A percentile compares a stretch with the other conserved stretches of the same genome.
Conservation (phyloP, 2,329 filamentous ascomycete genomes). For the Blastomyces percursus region DNA sequence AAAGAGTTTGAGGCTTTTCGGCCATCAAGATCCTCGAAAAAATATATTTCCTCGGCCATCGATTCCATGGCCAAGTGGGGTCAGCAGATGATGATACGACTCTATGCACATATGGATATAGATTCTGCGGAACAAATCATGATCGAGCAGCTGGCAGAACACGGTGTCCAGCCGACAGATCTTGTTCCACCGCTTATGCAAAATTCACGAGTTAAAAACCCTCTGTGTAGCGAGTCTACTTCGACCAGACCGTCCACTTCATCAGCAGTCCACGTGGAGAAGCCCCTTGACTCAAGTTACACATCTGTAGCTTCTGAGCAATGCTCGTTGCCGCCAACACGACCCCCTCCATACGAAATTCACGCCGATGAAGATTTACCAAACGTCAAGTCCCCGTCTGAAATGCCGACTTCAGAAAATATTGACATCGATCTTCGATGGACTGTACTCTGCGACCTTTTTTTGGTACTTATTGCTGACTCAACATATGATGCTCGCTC, state of each 20-base stretch:
- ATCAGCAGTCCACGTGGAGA: constrained; percentile 20
- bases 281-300: constrained; percentile 16
- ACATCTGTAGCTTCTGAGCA: constrained; percentile 27
- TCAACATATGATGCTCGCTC: constrained; percentile 87
- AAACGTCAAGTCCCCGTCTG: constrained; percentile 68
- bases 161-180: constrained; percentile 77
- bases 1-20: constrained; percentile 53
- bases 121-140: constrained; percentile 81
- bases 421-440: constrained; percentile 94
- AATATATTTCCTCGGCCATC: constrained; percentile 54
- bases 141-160: constrained; percentile 92
- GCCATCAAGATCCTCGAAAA: constrained; percentile 55
- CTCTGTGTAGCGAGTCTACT: constrained; percentile 51
- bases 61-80: constrained; percentile 91
- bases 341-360: constrained; percentile 46
- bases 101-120: constrained; percentile 97
- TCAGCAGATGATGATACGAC: constrained; percentile 92
- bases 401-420: constrained; percentile 68
- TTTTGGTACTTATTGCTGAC: constrained; percentile 92
- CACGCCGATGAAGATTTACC: constrained; percentile 61
- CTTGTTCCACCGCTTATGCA: constrained; percentile 78
- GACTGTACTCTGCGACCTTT: constrained; percentile 94
- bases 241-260: constrained; percentile 31
- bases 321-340: constrained; percentile 37
- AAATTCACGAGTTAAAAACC: constrained; percentile 87